Conservation (phyloP, 2,329 filamentous ascomycete genomes). For the Aspergillus hortae region DNA sequence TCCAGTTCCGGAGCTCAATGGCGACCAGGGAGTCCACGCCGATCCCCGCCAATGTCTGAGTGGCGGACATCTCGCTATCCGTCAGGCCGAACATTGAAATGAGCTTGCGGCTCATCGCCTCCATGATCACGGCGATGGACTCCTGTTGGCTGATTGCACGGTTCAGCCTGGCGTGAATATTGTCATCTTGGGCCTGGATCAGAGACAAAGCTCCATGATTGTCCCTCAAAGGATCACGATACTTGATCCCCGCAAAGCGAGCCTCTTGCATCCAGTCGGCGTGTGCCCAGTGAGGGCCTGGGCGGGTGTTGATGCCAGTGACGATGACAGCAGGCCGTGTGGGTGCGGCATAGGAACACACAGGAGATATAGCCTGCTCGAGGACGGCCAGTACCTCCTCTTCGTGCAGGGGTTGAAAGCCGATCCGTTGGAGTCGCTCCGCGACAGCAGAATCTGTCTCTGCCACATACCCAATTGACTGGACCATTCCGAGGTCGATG, state of each 20-base stretch:
- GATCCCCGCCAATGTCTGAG: slow-evolving; percentile 26
- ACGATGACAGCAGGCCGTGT: too few relatives aligned
- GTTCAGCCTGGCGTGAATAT: too few relatives aligned
- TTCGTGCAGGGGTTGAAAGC: background rate
- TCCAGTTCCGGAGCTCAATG: slow-evolving; percentile 44
- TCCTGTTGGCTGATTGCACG: background rate
- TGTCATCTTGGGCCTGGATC: too few relatives aligned
- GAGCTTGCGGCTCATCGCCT: slow-evolving; percentile 26
- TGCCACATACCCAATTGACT: slow-evolving; percentile 31
- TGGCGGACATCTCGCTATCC: slow-evolving; percentile 25
- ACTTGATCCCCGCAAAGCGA: too few relatives aligned
- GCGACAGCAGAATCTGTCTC: slow-evolving; percentile 9
- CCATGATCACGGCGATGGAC: background rate
- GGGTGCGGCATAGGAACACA: too few relatives aligned
- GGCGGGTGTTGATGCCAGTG: too few relatives aligned
- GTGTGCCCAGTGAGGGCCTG: too few relatives aligned
- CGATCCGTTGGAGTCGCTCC: background rate
- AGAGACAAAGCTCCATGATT: too few relatives aligned
- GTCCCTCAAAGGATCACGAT: too few relatives aligned
- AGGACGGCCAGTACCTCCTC: background rate
- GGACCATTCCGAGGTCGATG: slow-evolving; percentile 31
- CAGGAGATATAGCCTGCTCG: too few relatives aligned
- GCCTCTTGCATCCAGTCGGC: too few relatives aligned
- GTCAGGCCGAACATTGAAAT: slow-evolving; percentile 31
- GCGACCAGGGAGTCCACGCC: slow-evolving; percentile 45